Base-by-base conservation (phyloP, 805 yeast species). In the Lipomyces oligophaga region DNA sequence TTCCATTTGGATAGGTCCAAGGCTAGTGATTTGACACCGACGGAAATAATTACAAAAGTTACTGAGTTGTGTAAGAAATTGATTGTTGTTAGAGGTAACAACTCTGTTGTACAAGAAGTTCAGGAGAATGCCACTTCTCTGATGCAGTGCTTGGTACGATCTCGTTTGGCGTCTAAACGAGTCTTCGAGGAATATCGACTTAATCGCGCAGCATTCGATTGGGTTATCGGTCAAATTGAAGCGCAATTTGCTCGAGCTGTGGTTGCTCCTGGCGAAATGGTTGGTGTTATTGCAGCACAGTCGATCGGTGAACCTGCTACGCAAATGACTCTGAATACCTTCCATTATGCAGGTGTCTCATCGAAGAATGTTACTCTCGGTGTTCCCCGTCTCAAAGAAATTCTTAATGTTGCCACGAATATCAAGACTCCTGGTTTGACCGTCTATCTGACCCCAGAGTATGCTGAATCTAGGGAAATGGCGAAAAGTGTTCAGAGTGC, bases 361-460 rank as follows among this genome's bases (percentile, higher is more conserved):
- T 85, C 96, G 2, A 88, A 87, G 81, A 88, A 88, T 67, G 96
- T 88, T 54, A 88, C 96, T 2, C 78, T 90, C 57, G 96, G 96
- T 79, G 96, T 88, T 64, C 97, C 97, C 51, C 94, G 97, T 77
- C 77, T 89, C 67, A 89, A 89, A 78, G 97, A 89, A 73, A 93
- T 93, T 79, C 78, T 93, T 68, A 90, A 90, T 66, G 98, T 93
- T 57, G 99, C 99, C 8, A 93, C 93, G 73, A 90, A 86, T 62
- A 89, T 93, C 76, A 93, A 90, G 71, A 93, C 99, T n/a, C 99
- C 99, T n/a, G 94, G 96, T 11, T 74, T 90, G 64, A 88, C 96
- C 7, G 96, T 90, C n/a, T 93, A 89, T 65, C 72, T 93, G 65
- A 76, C 85, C 38, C 80, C 81, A 4, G 90, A 80, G 33, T 76